phyloP scores from a whole-genome alignment of 2,329 filamentous ascomycete species.

The Phialophora chinensis region DNA sequence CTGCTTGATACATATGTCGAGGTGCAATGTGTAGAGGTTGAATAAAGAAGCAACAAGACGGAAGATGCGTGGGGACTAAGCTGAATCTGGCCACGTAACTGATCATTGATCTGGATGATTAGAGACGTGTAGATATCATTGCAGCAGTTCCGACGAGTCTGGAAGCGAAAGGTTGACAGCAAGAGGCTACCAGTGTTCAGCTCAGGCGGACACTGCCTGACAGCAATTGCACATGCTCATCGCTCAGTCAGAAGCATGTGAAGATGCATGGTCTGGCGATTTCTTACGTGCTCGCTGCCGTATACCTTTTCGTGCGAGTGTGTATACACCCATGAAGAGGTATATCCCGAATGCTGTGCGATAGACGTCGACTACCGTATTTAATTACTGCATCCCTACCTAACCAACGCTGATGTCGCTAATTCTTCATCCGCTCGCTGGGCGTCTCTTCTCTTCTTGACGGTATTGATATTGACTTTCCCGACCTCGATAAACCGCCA shows the following conservation, averaged over 20 bases:
- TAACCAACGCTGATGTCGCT: background rate
- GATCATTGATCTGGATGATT: no score
- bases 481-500: constrained; percentile 37
- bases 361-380: no score
- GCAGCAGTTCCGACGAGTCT: no score
- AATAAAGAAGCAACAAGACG: no score
- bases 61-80: no score
- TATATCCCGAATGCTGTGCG: background rate
- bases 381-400: background rate
- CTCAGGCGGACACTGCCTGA: background rate
- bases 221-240: background rate
- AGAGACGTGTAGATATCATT: no score
- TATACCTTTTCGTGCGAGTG: background rate
- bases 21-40: no score
- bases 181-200: background rate
- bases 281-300: no score
- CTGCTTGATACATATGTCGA: background rate
- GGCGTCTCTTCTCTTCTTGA: constrained; percentile 49
- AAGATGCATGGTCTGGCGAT: background rate
- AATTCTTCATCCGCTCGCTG: constrained; percentile 39
- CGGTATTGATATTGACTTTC: constrained; percentile 44
- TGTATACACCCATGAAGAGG: background rate
- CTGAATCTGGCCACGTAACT: no score
- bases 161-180: no score
- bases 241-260: background rate